Base-by-base conservation (phyloP, 139 green algal genomes). In the Chlamydomonas sp. region DNA sequence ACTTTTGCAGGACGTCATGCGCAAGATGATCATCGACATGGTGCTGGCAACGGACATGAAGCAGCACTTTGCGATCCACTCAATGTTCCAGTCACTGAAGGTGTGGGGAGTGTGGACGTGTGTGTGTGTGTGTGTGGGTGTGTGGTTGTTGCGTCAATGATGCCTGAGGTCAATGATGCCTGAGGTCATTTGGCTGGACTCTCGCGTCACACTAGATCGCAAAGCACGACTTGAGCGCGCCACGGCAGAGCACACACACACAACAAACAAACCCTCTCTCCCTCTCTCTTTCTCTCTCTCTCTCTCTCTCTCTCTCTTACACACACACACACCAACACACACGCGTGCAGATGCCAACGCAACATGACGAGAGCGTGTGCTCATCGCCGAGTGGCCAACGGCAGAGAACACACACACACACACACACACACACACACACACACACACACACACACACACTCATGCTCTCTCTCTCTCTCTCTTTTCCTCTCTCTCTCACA, bases 11-110 rank as follows among this genome's bases (percentile, higher is more conserved):
- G 63, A 76, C 3, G 48, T 63, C 5, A 29, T 88, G 35, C 76
- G 83, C n/a, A 63, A 67, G n/a, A 67, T 76, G 35, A 66, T 89
- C 30, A 86, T 89, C 47, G 74, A 82, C 31, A 73, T 84, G 73
- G 80, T 88, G 65, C 75, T 86, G 22, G 79, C 77, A 35, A 88
- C 83, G 24, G 83, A 88, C 73, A 88, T 88, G 83, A 86, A 86
- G 73, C 60, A 77, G 43, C 83, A 88, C 73, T 88, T 88, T 90
- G 74, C 80, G 31, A 81, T 89, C 58, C 75, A 87, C 39, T 77
- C 58, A 33, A 76, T 83, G 57, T 90, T 90, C 76, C 79, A 88
- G 71, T 63, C 75, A 20, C 43, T 20, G 20, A 54, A 54, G 43
- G 43, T 26, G 43, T 13, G 43, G 16, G 20, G 43, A 13, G 13